Evolutionary conservation across 2,329 filamentous ascomycete species (phyloP), one percentile per base, ranked within the genome.

Genomic region (Exophiala spinifera): DNA sequence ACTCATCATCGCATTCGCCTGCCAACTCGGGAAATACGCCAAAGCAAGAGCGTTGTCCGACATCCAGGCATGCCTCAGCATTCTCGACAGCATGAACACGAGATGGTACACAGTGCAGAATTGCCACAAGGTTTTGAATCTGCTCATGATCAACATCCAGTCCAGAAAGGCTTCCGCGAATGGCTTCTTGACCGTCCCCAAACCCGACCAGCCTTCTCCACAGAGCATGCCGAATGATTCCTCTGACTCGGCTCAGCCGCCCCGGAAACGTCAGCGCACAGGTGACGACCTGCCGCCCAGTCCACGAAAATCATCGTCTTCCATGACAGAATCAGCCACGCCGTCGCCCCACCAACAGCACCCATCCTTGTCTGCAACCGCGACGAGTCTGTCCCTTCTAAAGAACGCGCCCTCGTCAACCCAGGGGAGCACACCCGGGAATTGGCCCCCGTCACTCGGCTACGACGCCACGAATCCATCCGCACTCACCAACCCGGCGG

Each of bases 51-150:
- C 69, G 14, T 21, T 42, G 28, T 72, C 70, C 28, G 71, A 74
- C 51, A 72, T 73, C 20, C 60, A 64, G 25, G 61, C 65, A 28
- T 72, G 69, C 37, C 63, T 69, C 4, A 53, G 54, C 14, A 65
- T 70, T 13, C 59, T 74, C 8, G 61, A 63, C 6, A 60, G 59
- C 15, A 73, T 73, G 70, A 70, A 68, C 51, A 37, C 47, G 13
- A 67, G 70, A 55, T 74, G 71, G 71, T 71, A 72, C 51, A 71
- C 70, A 0, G 71, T 71, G 6, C 69, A 66, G 46, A 70, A 72
- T 36, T 73, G 71, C 49, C 68, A 71, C 36, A 67, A 65, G 6
- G 69, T 70, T 1, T 57, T 74, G 15, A 64, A 64, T 3, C 53
- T 71, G 1, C 52, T 74, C 15, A 63, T 69, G 2, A 54, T 59